Base-by-base conservation (phyloP, 108 stramenopile species). In the Chaetoceros muelleri region DNA sequence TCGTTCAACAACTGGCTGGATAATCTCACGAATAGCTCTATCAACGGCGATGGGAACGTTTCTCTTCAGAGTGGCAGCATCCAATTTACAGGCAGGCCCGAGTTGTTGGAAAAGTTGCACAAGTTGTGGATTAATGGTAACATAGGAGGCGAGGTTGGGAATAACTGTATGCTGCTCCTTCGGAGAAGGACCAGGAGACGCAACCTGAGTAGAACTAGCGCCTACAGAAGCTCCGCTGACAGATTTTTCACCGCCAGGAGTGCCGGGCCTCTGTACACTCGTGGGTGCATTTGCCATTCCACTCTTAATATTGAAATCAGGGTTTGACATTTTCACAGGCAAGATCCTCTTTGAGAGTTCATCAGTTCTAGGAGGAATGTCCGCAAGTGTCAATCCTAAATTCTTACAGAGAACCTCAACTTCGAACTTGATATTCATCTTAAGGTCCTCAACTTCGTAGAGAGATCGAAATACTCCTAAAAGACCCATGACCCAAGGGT, bases 351-450 rank as follows among this genome's bases (percentile, higher is more conserved):
- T 79, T 3, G 71, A 64, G n/a, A 94, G 67, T 47, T 86, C 85
- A 29, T 70, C 69, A 19, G 53, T 68, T 18, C 77, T 75, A 49
- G 79, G 74, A 16, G 93, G 92, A 45, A 99, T 91, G 29, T 95
- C 97, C 46, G 89, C 91, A 23, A 98, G 60, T 47, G 80, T 91
- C 1, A 98, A 70, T 47, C 85, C 85, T 28, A 99, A 70, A 67
- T 95, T 94, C 76, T 98, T 98, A 80, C 96, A 98, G 10, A 99
- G 72, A 31, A 98, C 95, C 72, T 97, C 96, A 29, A 99, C 88
- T 69, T 98, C 99, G 58, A 99, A 99, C 66, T 98, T 98, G 77
- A 99, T 96, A 67, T 98, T 99, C 88, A 98, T 95, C 72, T 98
- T 98, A 62, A 99, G 79, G 53, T 97, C 94, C 28, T 95, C 87